These are phyloP conservation scores for Rhodotorula diobovata DNA, from an alignment of 768 basidiomycete genomes.

Conservation along the genomic window DNA sequence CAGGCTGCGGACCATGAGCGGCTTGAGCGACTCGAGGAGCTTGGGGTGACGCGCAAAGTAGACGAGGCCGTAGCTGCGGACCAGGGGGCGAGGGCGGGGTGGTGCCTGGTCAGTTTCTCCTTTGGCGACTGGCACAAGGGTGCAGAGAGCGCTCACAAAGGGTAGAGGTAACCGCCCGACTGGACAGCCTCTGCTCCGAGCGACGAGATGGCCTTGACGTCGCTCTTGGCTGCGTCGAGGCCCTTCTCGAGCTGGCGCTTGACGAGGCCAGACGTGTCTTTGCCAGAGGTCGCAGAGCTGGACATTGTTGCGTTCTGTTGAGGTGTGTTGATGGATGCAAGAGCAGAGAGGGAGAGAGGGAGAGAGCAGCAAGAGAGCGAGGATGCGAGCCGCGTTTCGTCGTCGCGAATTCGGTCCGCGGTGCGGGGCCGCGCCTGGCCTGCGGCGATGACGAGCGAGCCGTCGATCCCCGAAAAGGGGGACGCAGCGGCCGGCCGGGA, in stretches of 20 bases:
- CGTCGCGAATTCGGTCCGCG: no score
- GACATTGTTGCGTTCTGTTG: background rate
- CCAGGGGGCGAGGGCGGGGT: no score
- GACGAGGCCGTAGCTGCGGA: slow-evolving; percentile 18
- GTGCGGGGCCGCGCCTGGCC: no score
- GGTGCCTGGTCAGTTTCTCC: background rate
- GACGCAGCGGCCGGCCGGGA: no score
- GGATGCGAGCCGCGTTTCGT: no score
- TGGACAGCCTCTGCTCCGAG: slow-evolving; percentile 10
- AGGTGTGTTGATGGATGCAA: background rate
- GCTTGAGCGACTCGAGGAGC: slow-evolving; percentile 28
- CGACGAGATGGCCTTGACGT: slow-evolving; percentile 4
- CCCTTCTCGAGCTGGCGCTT: slow-evolving; percentile 33
- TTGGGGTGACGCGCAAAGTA: slow-evolving; percentile 31
- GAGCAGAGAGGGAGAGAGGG: background rate
- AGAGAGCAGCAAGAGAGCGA: no score
- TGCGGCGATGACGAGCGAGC: no score
- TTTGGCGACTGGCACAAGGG: background rate
- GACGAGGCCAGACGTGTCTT: slow-evolving; percentile 6
- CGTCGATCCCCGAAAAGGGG: no score
- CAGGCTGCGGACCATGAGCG: slow-evolving; percentile 25
- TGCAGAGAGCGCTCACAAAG: slow-evolving; percentile 10
- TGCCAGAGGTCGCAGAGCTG: background rate
- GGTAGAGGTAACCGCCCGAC: slow-evolving; percentile 34
- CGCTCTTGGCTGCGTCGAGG: slow-evolving; percentile 8